phyloP scores from a whole-genome alignment of 179 eudicot genomes.

The Drosera spatulata region DNA sequence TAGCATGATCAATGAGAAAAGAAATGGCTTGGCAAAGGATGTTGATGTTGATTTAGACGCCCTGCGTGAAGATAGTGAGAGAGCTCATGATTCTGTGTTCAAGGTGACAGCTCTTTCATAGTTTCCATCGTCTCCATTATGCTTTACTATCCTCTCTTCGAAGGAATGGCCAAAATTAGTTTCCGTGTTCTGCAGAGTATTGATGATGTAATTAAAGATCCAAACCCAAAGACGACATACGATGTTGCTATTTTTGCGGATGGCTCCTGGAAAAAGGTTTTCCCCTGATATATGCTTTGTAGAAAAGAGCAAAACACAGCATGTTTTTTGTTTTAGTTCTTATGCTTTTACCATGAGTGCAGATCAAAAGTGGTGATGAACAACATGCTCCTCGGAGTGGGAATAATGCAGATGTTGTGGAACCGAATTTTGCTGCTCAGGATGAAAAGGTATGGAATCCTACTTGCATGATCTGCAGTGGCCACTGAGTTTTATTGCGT shows the following conservation, averaged over 20 bases:
- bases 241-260: slow-evolving; percentile 71
- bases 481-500: not conserved
- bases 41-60: slow-evolving; percentile 45
- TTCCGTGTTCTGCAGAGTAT: slow-evolving; percentile 36
- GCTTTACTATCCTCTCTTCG: no score
- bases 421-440: slow-evolving; percentile 18
- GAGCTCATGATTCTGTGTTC: slow-evolving; percentile 40
- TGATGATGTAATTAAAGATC: slow-evolving; percentile 41
- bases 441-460: slow-evolving; percentile 34
- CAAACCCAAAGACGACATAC: slow-evolving; percentile 51
- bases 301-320: not conserved
- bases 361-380: slow-evolving; percentile 25
- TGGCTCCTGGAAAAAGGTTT: slow-evolving; percentile 83
- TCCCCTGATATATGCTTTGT: not conserved
- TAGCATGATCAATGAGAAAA: slow-evolving; percentile 13
- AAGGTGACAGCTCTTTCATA: slow-evolving; percentile 37
- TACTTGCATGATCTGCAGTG: not conserved
- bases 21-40: slow-evolving; percentile 25
- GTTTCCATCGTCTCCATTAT: slow-evolving; percentile 1
- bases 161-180: not conserved
- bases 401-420: slow-evolving; percentile 19
- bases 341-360: slow-evolving; percentile 1
- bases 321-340: not conserved
- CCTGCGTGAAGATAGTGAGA: slow-evolving; percentile 64
- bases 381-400: slow-evolving; percentile 10